These are phyloP conservation scores for Chlorella ohadii DNA, from an alignment of 139 green algal species.

Conservation along the genomic window DNA sequence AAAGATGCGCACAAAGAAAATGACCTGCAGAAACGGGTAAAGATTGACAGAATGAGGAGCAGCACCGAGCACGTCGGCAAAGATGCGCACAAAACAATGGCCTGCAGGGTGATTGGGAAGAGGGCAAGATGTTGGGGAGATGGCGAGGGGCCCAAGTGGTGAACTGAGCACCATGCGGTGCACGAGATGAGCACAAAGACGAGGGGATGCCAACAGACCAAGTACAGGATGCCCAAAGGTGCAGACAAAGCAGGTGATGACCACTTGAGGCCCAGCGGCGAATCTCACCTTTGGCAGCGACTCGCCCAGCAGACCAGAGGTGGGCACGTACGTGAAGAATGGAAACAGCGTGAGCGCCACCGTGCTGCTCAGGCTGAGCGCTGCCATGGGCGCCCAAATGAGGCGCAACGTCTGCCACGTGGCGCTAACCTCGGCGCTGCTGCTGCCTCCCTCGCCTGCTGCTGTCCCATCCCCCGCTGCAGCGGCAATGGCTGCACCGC, in stretches of 20 bases:
- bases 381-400: conserved; percentile 59
- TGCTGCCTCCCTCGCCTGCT: background rate
- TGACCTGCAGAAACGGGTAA: conserved; percentile 55
- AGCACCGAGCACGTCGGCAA: conserved; percentile 77
- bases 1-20: conserved; percentile 83
- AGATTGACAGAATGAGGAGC: too few species aligned
- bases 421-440: background rate
- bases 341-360: conserved; percentile 71
- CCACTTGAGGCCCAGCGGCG: too few species aligned
- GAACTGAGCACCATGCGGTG: too few species aligned
- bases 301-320: conserved; percentile 64
- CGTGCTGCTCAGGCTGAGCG: conserved; percentile 56
- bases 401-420: conserved; percentile 30
- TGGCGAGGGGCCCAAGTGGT: too few species aligned
- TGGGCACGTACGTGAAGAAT: conserved; percentile 80
- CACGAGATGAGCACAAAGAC: too few species aligned
- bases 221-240: too few species aligned
- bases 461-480: background rate
- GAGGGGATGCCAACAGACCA: too few species aligned
- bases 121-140: too few species aligned
- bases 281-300: conserved; percentile 63
- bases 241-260: too few species aligned
- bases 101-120: too few species aligned
- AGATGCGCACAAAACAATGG: conserved; percentile 80
- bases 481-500: background rate